Evolutionary conservation across 306 rosid genomes (phyloP).

Genomic region (Notholithocarpus densiflorus): DNA sequence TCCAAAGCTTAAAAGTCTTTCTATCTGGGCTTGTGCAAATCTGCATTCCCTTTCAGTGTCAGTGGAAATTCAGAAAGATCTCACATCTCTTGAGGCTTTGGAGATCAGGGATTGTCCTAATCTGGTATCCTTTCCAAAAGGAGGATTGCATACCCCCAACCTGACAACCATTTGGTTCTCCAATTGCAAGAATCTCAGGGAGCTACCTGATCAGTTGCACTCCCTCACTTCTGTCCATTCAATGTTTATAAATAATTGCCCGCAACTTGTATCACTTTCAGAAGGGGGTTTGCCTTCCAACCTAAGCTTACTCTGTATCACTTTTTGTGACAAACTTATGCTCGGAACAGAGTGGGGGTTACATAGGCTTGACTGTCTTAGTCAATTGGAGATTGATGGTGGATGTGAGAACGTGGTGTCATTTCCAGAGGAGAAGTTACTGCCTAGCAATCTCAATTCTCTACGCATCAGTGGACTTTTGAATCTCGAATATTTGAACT

Average conservation of each 20-base stretch:
- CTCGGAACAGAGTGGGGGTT: background rate
- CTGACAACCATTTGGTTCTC: background rate
- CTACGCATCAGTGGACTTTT: background rate
- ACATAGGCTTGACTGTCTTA: background rate
- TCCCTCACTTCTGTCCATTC: background rate
- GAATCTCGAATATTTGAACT: constrained; percentile 6
- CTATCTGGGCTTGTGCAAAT: background rate
- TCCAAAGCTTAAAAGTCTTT: background rate
- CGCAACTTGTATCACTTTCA: background rate
- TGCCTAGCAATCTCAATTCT: constrained; percentile 1
- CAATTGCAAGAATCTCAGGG: background rate
- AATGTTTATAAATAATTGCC: background rate
- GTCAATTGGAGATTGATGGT: background rate
- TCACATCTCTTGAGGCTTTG: background rate
- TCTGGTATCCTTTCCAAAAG: background rate
- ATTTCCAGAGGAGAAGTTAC: constrained; percentile 1
- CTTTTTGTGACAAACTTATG: background rate
- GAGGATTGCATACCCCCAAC: background rate
- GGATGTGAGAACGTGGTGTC: background rate
- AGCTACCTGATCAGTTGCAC: background rate
- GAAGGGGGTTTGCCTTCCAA: constrained; percentile 5
- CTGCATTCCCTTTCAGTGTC: background rate
- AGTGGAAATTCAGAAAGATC: background rate
- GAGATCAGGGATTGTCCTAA: background rate
- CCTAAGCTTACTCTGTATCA: background rate